A percentile compares a stretch with the other conserved stretches of the same genome.
phyloP scores from a whole-genome alignment of 179 eudicot genomes.

The Camellia oleifera region DNA sequence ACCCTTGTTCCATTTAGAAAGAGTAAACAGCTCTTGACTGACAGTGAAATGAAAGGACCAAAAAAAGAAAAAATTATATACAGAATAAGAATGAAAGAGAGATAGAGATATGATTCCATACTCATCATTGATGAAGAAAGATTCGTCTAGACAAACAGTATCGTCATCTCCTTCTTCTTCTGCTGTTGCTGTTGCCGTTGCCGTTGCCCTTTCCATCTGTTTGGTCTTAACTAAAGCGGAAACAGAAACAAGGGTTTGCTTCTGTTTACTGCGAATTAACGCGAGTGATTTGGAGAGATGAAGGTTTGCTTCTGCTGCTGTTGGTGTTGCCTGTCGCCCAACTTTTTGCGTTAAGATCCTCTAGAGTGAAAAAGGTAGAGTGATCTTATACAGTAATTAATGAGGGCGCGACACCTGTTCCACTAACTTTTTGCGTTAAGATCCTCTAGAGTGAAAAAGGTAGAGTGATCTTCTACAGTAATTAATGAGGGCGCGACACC shows the following conservation, averaged over 20 bases:
- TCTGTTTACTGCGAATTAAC: too few relatives aligned
- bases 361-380: too few relatives aligned
- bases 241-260: not conserved
- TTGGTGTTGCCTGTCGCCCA: too few relatives aligned
- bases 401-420: too few relatives aligned
- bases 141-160: constrained; percentile 62
- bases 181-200: constrained; percentile 1
- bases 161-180: constrained; percentile 49
- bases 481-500: too few relatives aligned
- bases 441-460: too few relatives aligned
- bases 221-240: not conserved
- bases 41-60: not conserved
- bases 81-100: constrained; percentile 5
- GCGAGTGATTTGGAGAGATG: too few relatives aligned
- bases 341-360: too few relatives aligned
- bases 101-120: constrained; percentile 18
- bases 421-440: too few relatives aligned
- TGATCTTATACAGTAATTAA: too few relatives aligned
- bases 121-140: constrained; percentile 89
- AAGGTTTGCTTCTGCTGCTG: too few relatives aligned
- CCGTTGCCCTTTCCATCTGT: constrained; percentile 1
- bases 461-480: too few relatives aligned
- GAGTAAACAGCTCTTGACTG: not conserved
- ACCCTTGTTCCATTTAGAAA: constrained; percentile 8
- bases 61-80: not conserved